Conservation (phyloP, 2,329 filamentous ascomycete genomes). For the Periconia sp. region DNA sequence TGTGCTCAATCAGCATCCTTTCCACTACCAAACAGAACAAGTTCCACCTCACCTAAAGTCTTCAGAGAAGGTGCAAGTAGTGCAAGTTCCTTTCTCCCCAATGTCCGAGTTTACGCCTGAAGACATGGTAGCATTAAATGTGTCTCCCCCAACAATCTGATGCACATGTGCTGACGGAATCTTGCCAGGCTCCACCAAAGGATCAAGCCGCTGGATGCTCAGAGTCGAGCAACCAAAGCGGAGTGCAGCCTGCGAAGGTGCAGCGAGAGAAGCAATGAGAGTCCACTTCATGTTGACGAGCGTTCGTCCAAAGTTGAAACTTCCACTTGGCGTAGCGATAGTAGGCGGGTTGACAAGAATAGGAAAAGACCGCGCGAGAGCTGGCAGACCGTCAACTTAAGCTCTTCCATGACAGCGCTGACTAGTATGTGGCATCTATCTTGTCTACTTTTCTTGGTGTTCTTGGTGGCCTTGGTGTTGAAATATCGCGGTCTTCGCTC, state of each 20-base stretch:
- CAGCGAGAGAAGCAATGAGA: constrained; percentile 5
- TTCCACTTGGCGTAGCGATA: too few species aligned
- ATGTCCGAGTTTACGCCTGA: constrained; percentile 19
- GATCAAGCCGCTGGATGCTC: constrained; percentile 10
- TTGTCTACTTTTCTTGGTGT: too few species aligned
- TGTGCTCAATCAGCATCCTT: not conserved
- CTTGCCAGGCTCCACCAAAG: constrained; percentile 9
- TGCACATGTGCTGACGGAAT: constrained; percentile 12
- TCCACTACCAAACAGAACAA: not conserved
- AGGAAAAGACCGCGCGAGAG: too few species aligned
- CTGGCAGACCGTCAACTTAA: too few species aligned
- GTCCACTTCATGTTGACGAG: constrained; percentile 13
- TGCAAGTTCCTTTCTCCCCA: constrained; percentile 16
- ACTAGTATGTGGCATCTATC: too few species aligned
- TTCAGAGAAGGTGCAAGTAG: constrained; percentile 33
- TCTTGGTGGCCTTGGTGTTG: too few species aligned
- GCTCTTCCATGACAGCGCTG: too few species aligned
- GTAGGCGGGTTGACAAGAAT: too few species aligned
- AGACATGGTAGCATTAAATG: constrained; percentile 23
- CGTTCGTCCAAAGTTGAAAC: too few species aligned
- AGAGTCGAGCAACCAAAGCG: constrained; percentile 12
- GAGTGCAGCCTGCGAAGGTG: constrained; percentile 9
- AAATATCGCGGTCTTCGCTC: too few species aligned
- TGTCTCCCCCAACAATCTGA: constrained; percentile 24
- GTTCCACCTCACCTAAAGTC: constrained; percentile 18